A percentile compares a stretch with the other conserved stretches of the same genome.
These are phyloP conservation scores for Candida smagusa DNA, from an alignment of 1,139 yeast genomes.

Conservation along the genomic window DNA sequence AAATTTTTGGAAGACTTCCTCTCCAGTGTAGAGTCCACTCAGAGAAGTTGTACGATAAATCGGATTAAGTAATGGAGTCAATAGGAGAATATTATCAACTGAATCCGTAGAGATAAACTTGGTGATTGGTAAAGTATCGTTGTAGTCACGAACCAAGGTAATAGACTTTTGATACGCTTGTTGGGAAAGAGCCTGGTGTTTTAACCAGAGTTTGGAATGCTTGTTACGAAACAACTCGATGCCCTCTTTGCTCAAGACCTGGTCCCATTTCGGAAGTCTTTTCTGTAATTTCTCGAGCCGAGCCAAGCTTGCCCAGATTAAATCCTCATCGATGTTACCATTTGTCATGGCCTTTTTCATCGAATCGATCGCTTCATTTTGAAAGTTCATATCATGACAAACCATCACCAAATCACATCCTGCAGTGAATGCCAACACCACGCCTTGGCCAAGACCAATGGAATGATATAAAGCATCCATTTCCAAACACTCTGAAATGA, in stretches of 20 bases:
- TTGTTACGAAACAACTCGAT: slow-evolving; percentile 21
- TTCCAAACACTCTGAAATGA: slow-evolving; percentile 63
- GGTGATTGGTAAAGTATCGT: slow-evolving; percentile 50
- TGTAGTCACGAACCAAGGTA: slow-evolving; percentile 56
- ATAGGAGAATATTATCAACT: slow-evolving; percentile 40
- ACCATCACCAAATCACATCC: slow-evolving; percentile 68
- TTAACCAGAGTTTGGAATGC: slow-evolving; percentile 34
- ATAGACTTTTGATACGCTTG: slow-evolving; percentile 53
- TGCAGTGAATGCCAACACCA: slow-evolving; percentile 57
- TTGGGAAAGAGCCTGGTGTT: slow-evolving; percentile 45
- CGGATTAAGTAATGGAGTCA: slow-evolving; percentile 54
- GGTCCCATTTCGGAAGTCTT: slow-evolving; percentile 46
- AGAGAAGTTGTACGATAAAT: slow-evolving; percentile 21
- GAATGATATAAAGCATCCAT: slow-evolving; percentile 63
- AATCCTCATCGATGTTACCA: slow-evolving; percentile 51
- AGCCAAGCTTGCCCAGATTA: slow-evolving; percentile 37
- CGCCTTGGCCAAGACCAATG: slow-evolving; percentile 67
- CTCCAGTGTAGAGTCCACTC: slow-evolving; percentile 43
- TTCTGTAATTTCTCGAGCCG: slow-evolving; percentile 47
- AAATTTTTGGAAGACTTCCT: slow-evolving; percentile 54
- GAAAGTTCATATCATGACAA: slow-evolving; percentile 56
- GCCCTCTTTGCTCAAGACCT: slow-evolving; percentile 32
- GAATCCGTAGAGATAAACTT: slow-evolving; percentile 30
- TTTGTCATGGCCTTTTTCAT: slow-evolving; percentile 50
- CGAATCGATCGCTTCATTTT: slow-evolving; percentile 57